Percentiles rank a stretch among this genome's conserved stretches.
Conservation (phyloP, 75 land plant species). For the Pinus albicaulis region DNA sequence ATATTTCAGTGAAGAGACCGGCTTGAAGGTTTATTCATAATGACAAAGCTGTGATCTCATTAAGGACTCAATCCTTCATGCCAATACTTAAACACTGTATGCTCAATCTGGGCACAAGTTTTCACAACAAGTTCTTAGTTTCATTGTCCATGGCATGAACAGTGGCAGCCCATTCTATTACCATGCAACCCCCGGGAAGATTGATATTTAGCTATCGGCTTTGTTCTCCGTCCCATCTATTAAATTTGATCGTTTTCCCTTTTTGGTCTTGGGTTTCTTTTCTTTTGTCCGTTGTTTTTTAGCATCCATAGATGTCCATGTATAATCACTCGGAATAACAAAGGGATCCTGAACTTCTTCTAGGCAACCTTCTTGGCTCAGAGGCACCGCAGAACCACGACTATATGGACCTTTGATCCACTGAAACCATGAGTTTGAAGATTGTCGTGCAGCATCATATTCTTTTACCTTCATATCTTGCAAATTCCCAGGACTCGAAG, state of each 20-base stretch:
- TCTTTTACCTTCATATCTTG: constrained; percentile 13
- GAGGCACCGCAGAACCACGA: not conserved
- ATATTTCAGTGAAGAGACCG: no score
- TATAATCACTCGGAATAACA: constrained; percentile 41
- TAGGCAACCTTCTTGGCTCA: constrained; percentile 12
- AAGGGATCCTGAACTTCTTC: constrained; percentile 45
- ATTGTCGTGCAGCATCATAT: constrained; percentile 10
- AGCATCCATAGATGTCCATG: constrained; percentile 45
- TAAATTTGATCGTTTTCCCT: constrained; percentile 4
- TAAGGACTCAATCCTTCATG: no score
- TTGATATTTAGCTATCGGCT: no score
- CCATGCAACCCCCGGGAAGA: no score
- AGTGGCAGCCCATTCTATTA: no score
- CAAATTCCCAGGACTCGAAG: constrained; percentile 30
- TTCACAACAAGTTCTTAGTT: no score
- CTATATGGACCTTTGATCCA: constrained; percentile 29
- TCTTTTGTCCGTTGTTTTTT: constrained; percentile 38
- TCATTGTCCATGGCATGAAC: no score
- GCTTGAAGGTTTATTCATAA: no score
- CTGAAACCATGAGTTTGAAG: constrained; percentile 33
- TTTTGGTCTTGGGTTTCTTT: constrained; percentile 36
- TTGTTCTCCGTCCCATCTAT: no score
- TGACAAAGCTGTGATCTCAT: no score
- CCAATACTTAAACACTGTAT: no score
- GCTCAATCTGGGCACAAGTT: no score